Base-by-base conservation (phyloP, 2,329 filamentous ascomycete genomes). In the Microcyclospora pomicola region DNA sequence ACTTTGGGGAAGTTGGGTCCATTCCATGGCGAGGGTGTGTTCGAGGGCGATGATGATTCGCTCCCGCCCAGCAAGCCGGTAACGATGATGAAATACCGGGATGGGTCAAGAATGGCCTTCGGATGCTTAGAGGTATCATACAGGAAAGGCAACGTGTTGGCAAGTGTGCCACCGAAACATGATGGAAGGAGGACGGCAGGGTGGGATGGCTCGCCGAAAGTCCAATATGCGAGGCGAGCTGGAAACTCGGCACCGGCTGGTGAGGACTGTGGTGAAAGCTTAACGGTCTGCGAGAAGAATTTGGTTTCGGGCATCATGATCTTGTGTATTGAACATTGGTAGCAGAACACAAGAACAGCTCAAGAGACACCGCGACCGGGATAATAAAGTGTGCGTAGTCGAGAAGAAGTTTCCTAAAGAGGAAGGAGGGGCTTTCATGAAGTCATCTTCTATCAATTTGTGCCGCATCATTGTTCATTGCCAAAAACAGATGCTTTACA, bases 11-110 rank as follows among this genome's bases (percentile, higher is more conserved):
- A 73, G 0, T 52, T 49, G 3, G 42, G 41, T 19, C 47, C 59
- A 30, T 48, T 42, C 11, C 39, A 49, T 7, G 53, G 52, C 10
- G 48, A 38, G 3, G 51, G 50, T 7, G 62, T 60, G 45, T 72
- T 71, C 35, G 68, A 71, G 0, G 70, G 71, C 32, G 67, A 71
- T 7, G 64, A 65, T 5, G 68, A 72, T 43, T 74, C 67, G 7
- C 67, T 66, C 40, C 71, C 71, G 39, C 68, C 67, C 29, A 75
- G 61, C 0, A 74, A 58, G 0, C 67, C 71, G 2, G 65, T 59
- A 9, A 72, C 55, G 29, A 75, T 61, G 38, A 73, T 62, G 45
- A 63, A 70, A 55, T 69, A 69, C 15, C 57, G 42, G 5, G 42
- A 40, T 11, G 51, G 39, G 2, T 47, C 39, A 28, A 72, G 57